Conservation (phyloP, 108 stramenopile genomes). For the Hondaea fermentalgiana region DNA sequence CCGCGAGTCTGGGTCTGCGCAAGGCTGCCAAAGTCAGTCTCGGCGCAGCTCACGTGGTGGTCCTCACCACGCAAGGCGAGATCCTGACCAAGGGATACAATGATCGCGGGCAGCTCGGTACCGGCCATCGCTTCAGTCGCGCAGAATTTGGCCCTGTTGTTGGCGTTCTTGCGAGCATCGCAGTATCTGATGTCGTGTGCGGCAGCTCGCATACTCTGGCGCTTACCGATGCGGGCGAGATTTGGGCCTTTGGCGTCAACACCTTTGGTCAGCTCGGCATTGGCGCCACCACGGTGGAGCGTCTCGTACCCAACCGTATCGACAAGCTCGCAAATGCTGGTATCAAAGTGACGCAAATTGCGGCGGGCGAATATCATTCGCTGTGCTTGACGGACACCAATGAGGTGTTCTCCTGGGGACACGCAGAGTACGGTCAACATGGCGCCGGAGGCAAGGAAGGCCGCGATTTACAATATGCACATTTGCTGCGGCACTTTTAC, state of each 20-base stretch:
- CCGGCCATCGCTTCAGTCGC: neutral
- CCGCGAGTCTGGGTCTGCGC: neutral
- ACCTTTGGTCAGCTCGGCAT: neutral
- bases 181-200: neutral
- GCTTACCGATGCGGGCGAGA: neutral
- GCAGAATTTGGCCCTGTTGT: neutral
- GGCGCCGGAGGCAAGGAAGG: neutral
- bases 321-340: neutral
- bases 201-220: neutral
- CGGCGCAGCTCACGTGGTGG: neutral
- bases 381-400: neutral
- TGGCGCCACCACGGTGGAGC: neutral
- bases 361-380: neutral
- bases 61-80: neutral
- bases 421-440: neutral
- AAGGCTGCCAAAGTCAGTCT: neutral
- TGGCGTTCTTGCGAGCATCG: neutral
- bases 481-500: constrained; percentile 10
- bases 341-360: neutral
- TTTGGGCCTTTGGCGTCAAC: constrained; percentile 8
- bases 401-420: neutral
- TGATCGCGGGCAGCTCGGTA: neutral
- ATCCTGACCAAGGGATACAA: constrained; percentile 7
- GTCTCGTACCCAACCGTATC: neutral
- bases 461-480: constrained; percentile 2